These are phyloP conservation scores for Erodium trifolium DNA, from an alignment of 441 rosid species.

Conservation along the genomic window DNA sequence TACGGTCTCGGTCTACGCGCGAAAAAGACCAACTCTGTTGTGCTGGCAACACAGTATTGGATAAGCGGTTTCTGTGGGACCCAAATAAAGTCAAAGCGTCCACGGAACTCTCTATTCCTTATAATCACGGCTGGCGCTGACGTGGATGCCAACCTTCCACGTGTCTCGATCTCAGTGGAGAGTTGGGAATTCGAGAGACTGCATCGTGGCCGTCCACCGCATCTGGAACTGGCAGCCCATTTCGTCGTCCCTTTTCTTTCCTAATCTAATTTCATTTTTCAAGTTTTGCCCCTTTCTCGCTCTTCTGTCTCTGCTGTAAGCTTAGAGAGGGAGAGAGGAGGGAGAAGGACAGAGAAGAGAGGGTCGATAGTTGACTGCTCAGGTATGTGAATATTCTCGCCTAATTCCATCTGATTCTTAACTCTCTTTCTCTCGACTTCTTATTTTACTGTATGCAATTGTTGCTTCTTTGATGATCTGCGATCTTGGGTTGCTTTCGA, in stretches of 20 bases:
- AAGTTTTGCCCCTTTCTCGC: constrained; percentile 7
- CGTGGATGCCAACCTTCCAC: not conserved
- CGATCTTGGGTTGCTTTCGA: not conserved
- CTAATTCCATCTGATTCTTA: not conserved
- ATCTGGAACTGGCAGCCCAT: not conserved
- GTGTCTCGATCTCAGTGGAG: not conserved
- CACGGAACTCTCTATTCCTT: not conserved
- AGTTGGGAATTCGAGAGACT: not conserved
- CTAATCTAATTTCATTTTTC: not conserved
- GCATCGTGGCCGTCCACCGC: constrained; percentile 6
- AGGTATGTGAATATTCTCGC: constrained; percentile 4
- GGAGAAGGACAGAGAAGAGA: not conserved
- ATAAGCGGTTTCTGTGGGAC: not conserved
- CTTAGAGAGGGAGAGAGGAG: constrained; percentile 4
- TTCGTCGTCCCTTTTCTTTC: not conserved
- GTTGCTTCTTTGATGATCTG: not conserved
- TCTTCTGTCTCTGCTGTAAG: not conserved
- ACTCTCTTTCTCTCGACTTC: not conserved
- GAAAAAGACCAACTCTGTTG: not conserved
- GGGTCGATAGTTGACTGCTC: not conserved
- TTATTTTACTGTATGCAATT: not conserved
- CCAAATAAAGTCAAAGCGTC: not conserved
- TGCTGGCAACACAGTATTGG: not conserved
- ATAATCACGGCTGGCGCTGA: not conserved
- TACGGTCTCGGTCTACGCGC: too few species aligned